Evolutionary conservation across 2,329 filamentous ascomycete genomes (phyloP).

Genomic region (Trichoderma guizhouense): DNA sequence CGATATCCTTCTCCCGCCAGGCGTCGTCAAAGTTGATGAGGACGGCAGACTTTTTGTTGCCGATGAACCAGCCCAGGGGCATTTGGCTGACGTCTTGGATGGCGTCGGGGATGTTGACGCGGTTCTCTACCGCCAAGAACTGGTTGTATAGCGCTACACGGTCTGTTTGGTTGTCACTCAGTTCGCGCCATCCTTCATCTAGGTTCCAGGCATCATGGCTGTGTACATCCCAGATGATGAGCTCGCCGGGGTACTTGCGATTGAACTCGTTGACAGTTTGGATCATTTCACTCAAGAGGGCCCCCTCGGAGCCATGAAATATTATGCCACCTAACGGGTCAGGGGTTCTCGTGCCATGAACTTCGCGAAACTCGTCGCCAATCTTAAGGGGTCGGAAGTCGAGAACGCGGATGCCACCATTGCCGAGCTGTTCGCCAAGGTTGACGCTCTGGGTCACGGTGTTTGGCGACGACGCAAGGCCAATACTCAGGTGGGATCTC

Average conservation of each 20-base stretch:
- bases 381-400: slow-evolving; percentile 27
- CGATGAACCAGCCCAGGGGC: slow-evolving; percentile 29
- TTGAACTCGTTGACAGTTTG: slow-evolving; percentile 31
- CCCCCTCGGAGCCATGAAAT: slow-evolving; percentile 28
- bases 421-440: slow-evolving; percentile 27
- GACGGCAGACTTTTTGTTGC: slow-evolving; percentile 25
- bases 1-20: slow-evolving; percentile 22
- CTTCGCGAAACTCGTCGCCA: slow-evolving; percentile 19
- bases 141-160: slow-evolving; percentile 22
- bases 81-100: slow-evolving; percentile 26
- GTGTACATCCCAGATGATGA: slow-evolving; percentile 34
- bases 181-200: not conserved
- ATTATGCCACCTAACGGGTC: not conserved
- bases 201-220: not conserved
- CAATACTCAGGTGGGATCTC: slow-evolving; percentile 3
- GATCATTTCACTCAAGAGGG: slow-evolving; percentile 29
- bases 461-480: slow-evolving; percentile 20
- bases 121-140: slow-evolving; percentile 26
- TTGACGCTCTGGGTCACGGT: slow-evolving; percentile 26
- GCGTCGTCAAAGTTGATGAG: slow-evolving; percentile 28
- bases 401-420: slow-evolving; percentile 31
- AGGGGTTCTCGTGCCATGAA: slow-evolving; percentile 22
- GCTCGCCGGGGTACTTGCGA: slow-evolving; percentile 29
- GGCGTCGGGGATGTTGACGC: slow-evolving; percentile 21
- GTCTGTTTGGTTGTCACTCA: slow-evolving; percentile 6